phyloP scores from a whole-genome alignment of 805 yeast genomes.

The Pichia occidentalis region DNA sequence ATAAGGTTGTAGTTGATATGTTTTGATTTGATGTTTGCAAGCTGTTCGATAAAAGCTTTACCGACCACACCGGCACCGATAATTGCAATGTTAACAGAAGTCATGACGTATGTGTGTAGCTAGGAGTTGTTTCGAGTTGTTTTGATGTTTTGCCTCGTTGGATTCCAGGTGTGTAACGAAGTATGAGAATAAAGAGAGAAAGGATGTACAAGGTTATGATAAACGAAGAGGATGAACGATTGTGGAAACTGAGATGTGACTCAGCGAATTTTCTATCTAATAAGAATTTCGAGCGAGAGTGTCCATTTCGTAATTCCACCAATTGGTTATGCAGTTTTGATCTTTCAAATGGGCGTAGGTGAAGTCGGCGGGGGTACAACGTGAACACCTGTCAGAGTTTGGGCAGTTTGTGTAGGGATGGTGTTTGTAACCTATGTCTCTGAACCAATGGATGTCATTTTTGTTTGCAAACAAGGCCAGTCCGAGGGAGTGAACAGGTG shows the following conservation, averaged over 20 bases:
- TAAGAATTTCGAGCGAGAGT: not conserved
- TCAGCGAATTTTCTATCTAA: no score
- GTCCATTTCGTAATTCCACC: slow-evolving; percentile 47
- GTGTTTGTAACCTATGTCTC: slow-evolving; percentile 76
- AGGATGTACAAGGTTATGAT: not conserved
- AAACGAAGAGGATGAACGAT: not conserved
- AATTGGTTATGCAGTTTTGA: slow-evolving; percentile 70
- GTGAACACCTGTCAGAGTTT: slow-evolving; percentile 38
- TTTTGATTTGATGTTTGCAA: slow-evolving; percentile 50
- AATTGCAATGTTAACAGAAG: slow-evolving; percentile 60
- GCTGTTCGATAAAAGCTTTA: slow-evolving; percentile 79
- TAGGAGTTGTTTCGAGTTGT: no score
- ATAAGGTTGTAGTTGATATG: slow-evolving; percentile 65
- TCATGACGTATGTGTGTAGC: slow-evolving; percentile 33
- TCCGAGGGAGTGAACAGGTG: slow-evolving; percentile 81
- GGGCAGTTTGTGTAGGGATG: slow-evolving; percentile 77
- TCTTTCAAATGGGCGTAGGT: slow-evolving; percentile 46
- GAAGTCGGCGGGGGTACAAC: slow-evolving; percentile 51
- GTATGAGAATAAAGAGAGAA: not conserved
- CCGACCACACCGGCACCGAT: slow-evolving; percentile 96
- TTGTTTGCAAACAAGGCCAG: slow-evolving; percentile 65
- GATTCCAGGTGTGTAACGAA: no score
- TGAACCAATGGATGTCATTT: slow-evolving; percentile 72
- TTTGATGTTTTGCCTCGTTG: no score
- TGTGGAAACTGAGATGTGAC: no score